A percentile compares a stretch with the other conserved stretches of the same genome.
Evolutionary conservation across 1,139 yeast genomes (phyloP).

Genomic region (Casaregolazyma suthepensis): DNA sequence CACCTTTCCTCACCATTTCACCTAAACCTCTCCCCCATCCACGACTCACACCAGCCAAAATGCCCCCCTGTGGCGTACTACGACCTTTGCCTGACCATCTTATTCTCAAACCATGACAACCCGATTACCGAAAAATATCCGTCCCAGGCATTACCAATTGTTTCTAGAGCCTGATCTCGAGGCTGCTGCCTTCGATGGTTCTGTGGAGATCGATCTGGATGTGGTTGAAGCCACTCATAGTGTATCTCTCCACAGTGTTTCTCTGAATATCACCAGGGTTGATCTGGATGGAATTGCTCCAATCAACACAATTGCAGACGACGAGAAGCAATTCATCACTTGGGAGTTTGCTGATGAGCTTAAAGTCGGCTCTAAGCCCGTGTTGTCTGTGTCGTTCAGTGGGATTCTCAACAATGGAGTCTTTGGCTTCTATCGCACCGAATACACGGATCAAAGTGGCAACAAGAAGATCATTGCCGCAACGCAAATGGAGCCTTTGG

Average conservation of each 20-base stretch:
- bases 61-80: neutral
- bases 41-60: too few species aligned
- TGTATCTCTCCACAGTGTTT: constrained; percentile 25
- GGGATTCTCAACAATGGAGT: constrained; percentile 57
- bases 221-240: constrained; percentile 31
- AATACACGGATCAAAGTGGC: constrained; percentile 53
- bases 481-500: constrained; percentile 87
- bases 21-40: too few species aligned
- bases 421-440: constrained; percentile 84
- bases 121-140: constrained; percentile 65
- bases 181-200: constrained; percentile 53
- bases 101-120: constrained; percentile 22
- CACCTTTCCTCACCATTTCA: too few species aligned
- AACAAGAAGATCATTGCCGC: constrained; percentile 61
- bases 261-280: constrained; percentile 25
- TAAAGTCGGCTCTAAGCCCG: constrained; percentile 22
- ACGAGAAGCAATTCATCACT: constrained; percentile 12
- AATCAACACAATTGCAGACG: constrained; percentile 12
- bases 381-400: constrained; percentile 37
- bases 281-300: constrained; percentile 16
- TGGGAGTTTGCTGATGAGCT: constrained; percentile 15
- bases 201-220: constrained; percentile 42
- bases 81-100: neutral
- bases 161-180: constrained; percentile 68
- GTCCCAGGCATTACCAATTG: constrained; percentile 64